These are phyloP conservation scores for Schrenkiella parvula DNA, from an alignment of 345 rosid genomes.

Conservation along the genomic window DNA sequence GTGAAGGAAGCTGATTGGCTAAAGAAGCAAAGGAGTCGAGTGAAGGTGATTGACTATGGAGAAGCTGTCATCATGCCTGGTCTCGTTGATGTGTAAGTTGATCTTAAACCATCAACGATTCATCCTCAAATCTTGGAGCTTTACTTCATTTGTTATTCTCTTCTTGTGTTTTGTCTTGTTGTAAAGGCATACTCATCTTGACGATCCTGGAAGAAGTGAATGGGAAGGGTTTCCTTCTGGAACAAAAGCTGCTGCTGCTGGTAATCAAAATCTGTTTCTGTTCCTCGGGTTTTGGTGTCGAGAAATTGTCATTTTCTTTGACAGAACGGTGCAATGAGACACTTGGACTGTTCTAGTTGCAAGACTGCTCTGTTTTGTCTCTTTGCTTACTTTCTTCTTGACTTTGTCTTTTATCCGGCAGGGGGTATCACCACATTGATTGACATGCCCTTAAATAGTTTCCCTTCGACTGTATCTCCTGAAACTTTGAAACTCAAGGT, in stretches of 20 bases:
- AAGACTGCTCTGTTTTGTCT: not conserved
- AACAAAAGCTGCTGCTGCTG: conserved; percentile 97
- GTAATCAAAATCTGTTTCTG: conserved; percentile 33
- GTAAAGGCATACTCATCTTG: conserved; percentile 83
- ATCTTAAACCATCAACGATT: not conserved
- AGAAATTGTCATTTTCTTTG: not conserved
- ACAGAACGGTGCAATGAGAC: not conserved
- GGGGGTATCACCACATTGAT: conserved; percentile 87
- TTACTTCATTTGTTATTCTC: not conserved
- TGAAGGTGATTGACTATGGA: conserved; percentile 53
- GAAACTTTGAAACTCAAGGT: conserved; percentile 87
- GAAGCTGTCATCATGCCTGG: conserved; percentile 98
- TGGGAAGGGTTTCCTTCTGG: conserved; percentile 99
- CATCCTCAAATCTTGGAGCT: not conserved
- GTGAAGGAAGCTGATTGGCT: conserved; percentile 63
- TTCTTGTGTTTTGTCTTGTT: not conserved
- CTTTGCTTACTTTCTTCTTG: not conserved
- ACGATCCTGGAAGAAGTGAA: conserved; percentile 96
- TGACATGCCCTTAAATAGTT: conserved; percentile 90
- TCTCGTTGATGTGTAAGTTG: conserved; percentile 76
- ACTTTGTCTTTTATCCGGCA: conserved; percentile 14
- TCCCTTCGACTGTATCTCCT: conserved; percentile 73
- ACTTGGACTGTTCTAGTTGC: not conserved
- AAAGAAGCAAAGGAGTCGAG: conserved; percentile 38
- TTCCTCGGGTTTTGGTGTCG: not conserved